Base-by-base conservation (phyloP, 441 rosid genomes). In the Erodium trifolium region DNA sequence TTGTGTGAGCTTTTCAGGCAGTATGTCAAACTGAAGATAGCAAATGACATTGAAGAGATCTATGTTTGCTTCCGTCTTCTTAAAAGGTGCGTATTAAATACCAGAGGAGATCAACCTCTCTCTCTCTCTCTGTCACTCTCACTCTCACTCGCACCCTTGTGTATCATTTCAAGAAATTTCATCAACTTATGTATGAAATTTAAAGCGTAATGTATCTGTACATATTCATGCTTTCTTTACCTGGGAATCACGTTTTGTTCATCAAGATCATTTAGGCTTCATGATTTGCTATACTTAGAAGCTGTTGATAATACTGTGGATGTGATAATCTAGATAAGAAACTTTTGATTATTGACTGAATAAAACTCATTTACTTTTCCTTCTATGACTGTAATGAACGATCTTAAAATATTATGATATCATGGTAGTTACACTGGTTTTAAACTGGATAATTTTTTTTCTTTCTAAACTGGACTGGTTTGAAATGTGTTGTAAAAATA, bases 1-100 rank as follows among this genome's bases (percentile, higher is more conserved):
- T 70, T 89, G 47, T 77, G 86, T 71, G 88, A 87, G 76, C 80
- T 93, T 83, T 78, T 89, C 73, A 85, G 79, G 78, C 84, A 83
- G 79, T 94, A 91, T 76, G 80, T 91, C 70, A 76, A 82, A 41
- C 69, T 86, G 77, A 91, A 86, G 79, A 83, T 93, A 67, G 86
- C 77, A 75, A 79, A 72, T 65, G 99, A 93, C 78, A 82, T 91
- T 5, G 96, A 93, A 75, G 97, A 91, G 82, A 81, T 87, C 57
- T 89, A 86, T 78, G 65, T 91, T 71, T 91, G 95, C 79, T 86
- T 90, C 75, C 78, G 87, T 64, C 73, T 91, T 75, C 83, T 93
- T 67, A 78, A 69, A 80, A 91, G 97, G 97, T 93, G 79, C 19
- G 41, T 37, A 5, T 69, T 66, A 35, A 13, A 62, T n/a, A 13